phyloP scores from a whole-genome alignment of 345 rosid species.

The Ceriops tagal region DNA sequence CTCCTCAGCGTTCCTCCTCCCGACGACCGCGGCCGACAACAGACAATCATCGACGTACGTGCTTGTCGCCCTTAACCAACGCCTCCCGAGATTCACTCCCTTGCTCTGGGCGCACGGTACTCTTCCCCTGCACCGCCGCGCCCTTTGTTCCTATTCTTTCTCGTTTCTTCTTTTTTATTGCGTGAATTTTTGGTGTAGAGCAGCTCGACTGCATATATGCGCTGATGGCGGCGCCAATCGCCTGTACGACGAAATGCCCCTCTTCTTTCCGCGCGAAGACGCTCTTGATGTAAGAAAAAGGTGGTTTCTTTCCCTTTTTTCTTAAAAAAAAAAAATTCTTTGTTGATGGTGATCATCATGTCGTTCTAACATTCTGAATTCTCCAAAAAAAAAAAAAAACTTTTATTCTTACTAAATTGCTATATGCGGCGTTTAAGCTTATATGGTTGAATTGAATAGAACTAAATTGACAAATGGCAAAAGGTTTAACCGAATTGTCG shows the following conservation, averaged over 20 bases:
- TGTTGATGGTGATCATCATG: too few species aligned
- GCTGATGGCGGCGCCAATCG: constrained; percentile 99
- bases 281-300: constrained; percentile 53
- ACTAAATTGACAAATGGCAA: too few species aligned
- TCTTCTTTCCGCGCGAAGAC: constrained; percentile 53
- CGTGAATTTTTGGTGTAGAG: constrained; percentile 33
- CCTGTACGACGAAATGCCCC: constrained; percentile 80
- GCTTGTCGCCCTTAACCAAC: constrained; percentile 71
- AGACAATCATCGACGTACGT: constrained; percentile 42
- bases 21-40: constrained; percentile 30
- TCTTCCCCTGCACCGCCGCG: not conserved
- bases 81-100: constrained; percentile 68
- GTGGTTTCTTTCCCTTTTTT: constrained; percentile 23
- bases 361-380: too few species aligned
- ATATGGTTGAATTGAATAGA: too few species aligned
- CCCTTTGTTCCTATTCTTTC: not conserved
- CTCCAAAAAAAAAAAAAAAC: too few species aligned
- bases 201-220: constrained; percentile 79
- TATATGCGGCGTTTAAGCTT: too few species aligned
- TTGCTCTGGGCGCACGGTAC: constrained; percentile 85
- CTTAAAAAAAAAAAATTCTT: not conserved
- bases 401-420: too few species aligned
- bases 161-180: not conserved
- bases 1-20: constrained; percentile 73
- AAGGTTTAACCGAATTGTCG: too few species aligned